Base-by-base conservation (phyloP, 352 stramenopile species). In the Globisporangium cystogenes region DNA sequence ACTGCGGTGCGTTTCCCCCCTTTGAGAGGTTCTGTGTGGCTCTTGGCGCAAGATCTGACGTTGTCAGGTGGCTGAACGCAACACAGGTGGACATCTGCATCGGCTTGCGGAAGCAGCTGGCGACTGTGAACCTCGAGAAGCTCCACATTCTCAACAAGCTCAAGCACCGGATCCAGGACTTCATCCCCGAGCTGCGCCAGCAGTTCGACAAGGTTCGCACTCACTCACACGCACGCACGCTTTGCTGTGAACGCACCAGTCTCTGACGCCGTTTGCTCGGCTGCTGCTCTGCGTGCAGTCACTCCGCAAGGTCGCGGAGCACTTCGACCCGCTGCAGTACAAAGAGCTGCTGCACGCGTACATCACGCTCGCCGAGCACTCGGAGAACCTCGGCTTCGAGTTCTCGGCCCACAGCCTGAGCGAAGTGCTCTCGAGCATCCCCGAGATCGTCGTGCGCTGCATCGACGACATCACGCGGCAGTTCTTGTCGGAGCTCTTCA, bases 301-400 rank as follows among this genome's bases (percentile, higher is more conserved):
- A 21, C 66, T 95, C 20, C 63, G 80, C 18, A 77, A 86, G 63
- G 70, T 93, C 7, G 77, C 84, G 0, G 65, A 75, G 16, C 53
- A 64, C 14, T 95, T 95, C 55, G 74, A 95, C 39, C 72, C 80
- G 4, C 52, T 82, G 26, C 53, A 68, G 52, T 95, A 95, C 67
- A 87, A 82, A 45, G 76, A 93, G 52, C 62, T 95, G 27, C 59
- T 95, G n/a, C 80, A 82, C 46, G 85, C 82, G 29, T 92, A 90
- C 47, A 88, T 91, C 27, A 81, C 76, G 3, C 64, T 95, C 14
- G 79, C 84, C 0, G 77, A 90, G 53, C 71, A 93, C 51, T 79
- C 80, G 5, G 80, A 90, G 63, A 86, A 75, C 37, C 74, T 87
- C 11, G 76, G 77, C 6, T 89, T 90, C 48, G 82, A 92, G 57